phyloP scores from a whole-genome alignment of 768 basidiomycete species.

The Calocybe cyanea region DNA sequence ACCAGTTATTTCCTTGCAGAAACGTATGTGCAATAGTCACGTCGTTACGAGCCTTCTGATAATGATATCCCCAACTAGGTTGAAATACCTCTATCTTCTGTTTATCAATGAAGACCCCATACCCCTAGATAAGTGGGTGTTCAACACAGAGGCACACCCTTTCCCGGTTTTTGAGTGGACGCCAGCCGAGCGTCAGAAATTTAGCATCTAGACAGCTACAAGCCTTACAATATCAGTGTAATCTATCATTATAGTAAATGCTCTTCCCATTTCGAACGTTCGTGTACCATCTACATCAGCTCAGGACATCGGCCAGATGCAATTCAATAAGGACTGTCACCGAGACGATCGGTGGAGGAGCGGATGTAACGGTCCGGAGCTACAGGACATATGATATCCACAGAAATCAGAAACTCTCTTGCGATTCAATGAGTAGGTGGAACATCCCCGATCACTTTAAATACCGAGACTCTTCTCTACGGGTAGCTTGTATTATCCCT shows the following conservation, averaged over 20 bases:
- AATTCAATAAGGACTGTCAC: too few species aligned
- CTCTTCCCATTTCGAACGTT: too few species aligned
- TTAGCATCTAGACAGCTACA: constrained; percentile 28
- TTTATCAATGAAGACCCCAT: constrained; percentile 63
- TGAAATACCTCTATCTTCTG: constrained; percentile 72
- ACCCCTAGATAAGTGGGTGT: constrained; percentile 54
- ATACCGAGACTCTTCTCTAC: constrained; percentile 4
- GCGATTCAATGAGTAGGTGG: constrained; percentile 5
- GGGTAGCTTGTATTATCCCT: constrained; percentile 8
- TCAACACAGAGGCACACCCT: constrained; percentile 75
- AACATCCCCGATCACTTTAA: constrained; percentile 9
- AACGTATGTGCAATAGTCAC: constrained; percentile 31
- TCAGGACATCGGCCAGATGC: too few species aligned
- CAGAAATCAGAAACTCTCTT: constrained; percentile 7
- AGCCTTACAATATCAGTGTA: constrained; percentile 1
- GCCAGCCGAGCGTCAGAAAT: constrained; percentile 40
- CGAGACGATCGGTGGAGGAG: background rate
- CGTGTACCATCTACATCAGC: too few species aligned
- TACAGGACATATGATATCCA: constrained; percentile 14
- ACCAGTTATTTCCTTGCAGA: constrained; percentile 42
- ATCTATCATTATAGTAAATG: background rate
- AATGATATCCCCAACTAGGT: constrained; percentile 26
- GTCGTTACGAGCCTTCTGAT: background rate
- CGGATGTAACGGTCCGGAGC: constrained; percentile 16
- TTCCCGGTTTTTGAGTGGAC: constrained; percentile 70